Evolutionary conservation across 1,139 yeast genomes (phyloP), one percentile per base, ranked within the genome.

Genomic region (Hemisphaericaspora lyxosophila): DNA sequence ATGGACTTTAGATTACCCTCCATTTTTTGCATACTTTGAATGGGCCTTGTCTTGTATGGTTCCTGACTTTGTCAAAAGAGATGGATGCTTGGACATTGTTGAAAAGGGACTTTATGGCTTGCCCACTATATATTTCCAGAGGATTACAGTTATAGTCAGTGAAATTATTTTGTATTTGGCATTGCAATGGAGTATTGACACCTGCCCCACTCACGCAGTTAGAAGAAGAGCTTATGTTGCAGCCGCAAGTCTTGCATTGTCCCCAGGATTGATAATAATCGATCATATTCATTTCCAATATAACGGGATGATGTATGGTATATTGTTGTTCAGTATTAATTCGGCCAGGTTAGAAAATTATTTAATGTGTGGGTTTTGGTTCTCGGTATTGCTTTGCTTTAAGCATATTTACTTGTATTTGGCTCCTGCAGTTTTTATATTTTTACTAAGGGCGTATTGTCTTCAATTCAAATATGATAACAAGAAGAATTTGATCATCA

Each of bases 1-100:
- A 56, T 92, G 98, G 97, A 92, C 98, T 0, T 66, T 94, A 36
- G 98, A 92, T 61, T 92, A 92, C 61, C 98, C 99, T 5, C 99
- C 99, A 1, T 87, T 89, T 55, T 92, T 92, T 60, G 98, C 98
- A 0, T 89, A 88, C 59, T 90, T 92, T 52, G 98, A 92, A 59
- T 88, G 90, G 85, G 29, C 72, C 1, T 58, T 92, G 39, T 74
- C 96, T 0, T 81, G 73, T 36, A 72, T 85, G 41, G 90, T 86
- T 1, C 96, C 97, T 0, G 43, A 53, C 2, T 34, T 60, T 2
- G 95, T 86, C 1, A 67, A 64, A 14, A 58, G 67, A 0, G 97
- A 92, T 58, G 96, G 96, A 0, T 85, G 95, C 51, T 68, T 92
- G 35, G 85, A 79, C 39, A 73, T 92, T 36, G 82, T 80, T 0